Base-by-base conservation (phyloP, 805 yeast species). In the Wickerhamiella brachini region DNA sequence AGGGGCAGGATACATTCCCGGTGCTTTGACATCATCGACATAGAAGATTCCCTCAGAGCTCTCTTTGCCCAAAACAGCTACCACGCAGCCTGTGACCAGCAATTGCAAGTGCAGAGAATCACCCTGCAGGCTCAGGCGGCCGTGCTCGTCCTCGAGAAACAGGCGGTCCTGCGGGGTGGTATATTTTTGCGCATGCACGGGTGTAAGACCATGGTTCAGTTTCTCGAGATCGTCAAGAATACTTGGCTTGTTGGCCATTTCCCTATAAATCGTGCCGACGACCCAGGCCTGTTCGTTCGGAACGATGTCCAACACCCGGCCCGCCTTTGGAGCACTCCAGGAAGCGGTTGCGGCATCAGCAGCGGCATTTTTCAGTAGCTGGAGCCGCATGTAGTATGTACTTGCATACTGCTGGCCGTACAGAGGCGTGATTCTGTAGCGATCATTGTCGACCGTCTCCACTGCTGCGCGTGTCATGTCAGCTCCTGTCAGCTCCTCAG, bases 81-180 rank as follows among this genome's bases (percentile, higher is more conserved):
- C 78, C 0, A 89, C 82, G n/a, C 80, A 75, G 3, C 98, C 98
- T 0, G 97, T 93, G 0, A 89, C 95, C 23, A 90, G 70, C 2
- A 82, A 75, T 20, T 52, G 49, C 7, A 50, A 17, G 48, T 71
- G 69, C 3, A 84, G 72, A 31, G 81, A 65, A 17, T 75, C 73
- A 23, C 87, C 89, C 47, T 77, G 80, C 21, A 93, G 67, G 31
- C 79, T 64, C 6, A 95, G 81, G 48, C 98, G 72, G 2, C 98
- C 98, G 51, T 88, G 80, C 60, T 88, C 96, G 66, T 93, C 98
- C 65, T 93, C 97, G 37, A 93, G 64, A 81, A 81, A 79, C 24
- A 85, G 61, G 56, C 73, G 76, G 60, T 81, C 85, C 15, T 76
- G 44, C 34, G 66, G 65, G 48, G 57, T 60, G 13, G 74, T 56